Evolutionary conservation across 148 eudicot species (phyloP).

Genomic region (Camellia granthamiana): DNA sequence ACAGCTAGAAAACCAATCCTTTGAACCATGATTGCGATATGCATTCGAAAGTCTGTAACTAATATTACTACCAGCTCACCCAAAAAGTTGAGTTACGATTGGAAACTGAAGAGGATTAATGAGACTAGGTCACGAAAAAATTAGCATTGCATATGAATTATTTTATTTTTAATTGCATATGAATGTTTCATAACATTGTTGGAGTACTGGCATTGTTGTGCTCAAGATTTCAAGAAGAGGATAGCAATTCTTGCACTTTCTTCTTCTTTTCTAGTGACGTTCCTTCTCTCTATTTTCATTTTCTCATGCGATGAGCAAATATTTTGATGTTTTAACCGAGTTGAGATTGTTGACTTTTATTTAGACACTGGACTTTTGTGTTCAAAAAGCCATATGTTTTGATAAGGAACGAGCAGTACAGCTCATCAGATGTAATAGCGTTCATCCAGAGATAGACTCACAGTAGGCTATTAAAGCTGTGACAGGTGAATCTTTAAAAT

Average conservation of each 20-base stretch:
- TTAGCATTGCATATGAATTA: background rate
- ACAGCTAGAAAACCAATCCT: background rate
- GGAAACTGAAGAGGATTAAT: background rate
- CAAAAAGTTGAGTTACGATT: too few relatives aligned
- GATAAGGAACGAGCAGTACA: background rate
- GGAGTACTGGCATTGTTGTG: background rate
- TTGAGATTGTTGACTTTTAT: too few relatives aligned
- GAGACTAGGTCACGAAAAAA: background rate
- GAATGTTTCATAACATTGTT: background rate
- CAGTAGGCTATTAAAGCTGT: background rate
- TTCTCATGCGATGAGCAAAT: background rate
- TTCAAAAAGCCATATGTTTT: background rate
- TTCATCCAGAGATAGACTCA: background rate
- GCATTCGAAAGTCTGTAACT: background rate
- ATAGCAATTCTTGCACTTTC: background rate
- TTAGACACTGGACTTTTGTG: background rate
- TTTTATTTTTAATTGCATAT: background rate
- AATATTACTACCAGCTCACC: background rate
- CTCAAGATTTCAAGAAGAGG: background rate
- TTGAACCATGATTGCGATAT: background rate
- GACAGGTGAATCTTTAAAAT: background rate
- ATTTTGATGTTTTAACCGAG: background rate
- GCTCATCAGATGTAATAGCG: background rate
- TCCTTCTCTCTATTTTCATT: background rate
- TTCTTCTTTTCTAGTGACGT: background rate